These are phyloP conservation scores for Vigna radiata DNA, from an alignment of 306 rosid genomes.

Conservation along the genomic window DNA sequence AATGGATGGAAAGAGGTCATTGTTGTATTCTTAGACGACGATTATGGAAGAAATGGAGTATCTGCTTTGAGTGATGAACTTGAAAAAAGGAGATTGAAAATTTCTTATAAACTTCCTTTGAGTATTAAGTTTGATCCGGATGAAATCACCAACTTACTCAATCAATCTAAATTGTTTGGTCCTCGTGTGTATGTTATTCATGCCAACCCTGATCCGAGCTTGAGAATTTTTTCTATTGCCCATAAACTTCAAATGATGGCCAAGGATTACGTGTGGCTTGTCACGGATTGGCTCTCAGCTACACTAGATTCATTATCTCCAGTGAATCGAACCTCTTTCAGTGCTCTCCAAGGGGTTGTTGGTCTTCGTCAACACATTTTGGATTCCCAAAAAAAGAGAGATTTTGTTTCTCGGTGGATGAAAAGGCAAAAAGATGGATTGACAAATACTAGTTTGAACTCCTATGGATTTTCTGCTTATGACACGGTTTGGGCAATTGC, in stretches of 20 bases:
- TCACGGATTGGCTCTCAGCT: constrained; percentile 86
- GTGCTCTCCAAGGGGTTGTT: constrained; percentile 78
- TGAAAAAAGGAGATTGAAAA: constrained; percentile 57
- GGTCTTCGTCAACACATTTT: constrained; percentile 77
- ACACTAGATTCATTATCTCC: constrained; percentile 72
- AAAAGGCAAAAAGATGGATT: constrained; percentile 55
- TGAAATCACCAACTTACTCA: constrained; percentile 63
- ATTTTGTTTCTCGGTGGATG: constrained; percentile 67
- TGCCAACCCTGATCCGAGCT: constrained; percentile 69
- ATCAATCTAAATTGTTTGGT: constrained; percentile 67
- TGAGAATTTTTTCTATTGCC: constrained; percentile 73
- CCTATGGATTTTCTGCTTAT: constrained; percentile 80
- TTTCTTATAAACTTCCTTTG: constrained; percentile 70
- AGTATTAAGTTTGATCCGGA: constrained; percentile 58
- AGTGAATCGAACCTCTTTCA: constrained; percentile 51
- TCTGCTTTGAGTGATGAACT: constrained; percentile 76
- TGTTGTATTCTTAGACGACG: constrained; percentile 73
- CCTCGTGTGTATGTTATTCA: constrained; percentile 91
- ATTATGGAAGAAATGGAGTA: constrained; percentile 92
- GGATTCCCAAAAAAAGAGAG: constrained; percentile 59
- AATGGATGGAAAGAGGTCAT: constrained; percentile 89
- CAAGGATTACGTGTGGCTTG: constrained; percentile 79
- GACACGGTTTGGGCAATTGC: constrained; percentile 90
- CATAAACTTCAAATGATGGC: constrained; percentile 80
- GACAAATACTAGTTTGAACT: constrained; percentile 56